A percentile compares a stretch with the other conserved stretches of the same genome.
phyloP scores from a whole-genome alignment of 2,329 filamentous ascomycete genomes.

The Talaromyces islandicus region DNA sequence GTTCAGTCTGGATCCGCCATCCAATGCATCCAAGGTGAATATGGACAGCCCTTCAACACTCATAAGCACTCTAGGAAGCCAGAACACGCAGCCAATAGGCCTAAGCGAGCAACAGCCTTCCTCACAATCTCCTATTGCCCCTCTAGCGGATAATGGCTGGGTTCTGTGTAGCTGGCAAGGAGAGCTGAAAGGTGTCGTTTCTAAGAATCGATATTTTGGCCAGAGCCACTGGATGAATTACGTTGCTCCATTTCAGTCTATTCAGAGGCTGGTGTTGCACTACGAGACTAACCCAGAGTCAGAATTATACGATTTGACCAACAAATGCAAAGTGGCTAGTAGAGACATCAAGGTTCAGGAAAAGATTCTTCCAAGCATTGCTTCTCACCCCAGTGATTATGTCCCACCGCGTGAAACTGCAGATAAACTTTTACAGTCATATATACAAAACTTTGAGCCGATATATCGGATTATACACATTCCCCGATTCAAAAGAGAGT shows the following conservation, averaged over 20 bases:
- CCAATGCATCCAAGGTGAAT: not conserved
- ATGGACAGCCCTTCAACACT: not conserved
- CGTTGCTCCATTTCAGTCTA: conserved; percentile 41
- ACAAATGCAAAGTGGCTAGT: conserved; percentile 5
- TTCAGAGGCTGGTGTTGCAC: conserved; percentile 39
- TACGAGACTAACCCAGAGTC: not conserved
- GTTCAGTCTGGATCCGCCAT: not conserved
- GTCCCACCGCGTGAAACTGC: conserved; percentile 36
- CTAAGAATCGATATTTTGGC: conserved; percentile 49
- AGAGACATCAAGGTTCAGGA: conserved; percentile 3
- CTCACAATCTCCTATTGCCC: not conserved
- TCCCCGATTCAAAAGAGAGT: conserved; percentile 47
- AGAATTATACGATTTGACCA: not conserved
- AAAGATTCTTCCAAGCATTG: conserved; percentile 1
- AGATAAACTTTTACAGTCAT: conserved; percentile 43
- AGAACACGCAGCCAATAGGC: not conserved
- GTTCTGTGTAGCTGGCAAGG: not conserved
- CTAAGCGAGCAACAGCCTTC: not conserved
- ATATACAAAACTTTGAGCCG: conserved; percentile 48
- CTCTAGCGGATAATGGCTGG: not conserved
- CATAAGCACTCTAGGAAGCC: not conserved
- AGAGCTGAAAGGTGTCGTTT: not conserved
- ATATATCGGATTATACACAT: conserved; percentile 49
- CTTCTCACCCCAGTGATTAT: not conserved
- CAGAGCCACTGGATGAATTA: conserved; percentile 48